These are phyloP conservation scores for Narthecium ossifragum DNA, from an alignment of 106 monocot species.

Conservation along the genomic window DNA sequence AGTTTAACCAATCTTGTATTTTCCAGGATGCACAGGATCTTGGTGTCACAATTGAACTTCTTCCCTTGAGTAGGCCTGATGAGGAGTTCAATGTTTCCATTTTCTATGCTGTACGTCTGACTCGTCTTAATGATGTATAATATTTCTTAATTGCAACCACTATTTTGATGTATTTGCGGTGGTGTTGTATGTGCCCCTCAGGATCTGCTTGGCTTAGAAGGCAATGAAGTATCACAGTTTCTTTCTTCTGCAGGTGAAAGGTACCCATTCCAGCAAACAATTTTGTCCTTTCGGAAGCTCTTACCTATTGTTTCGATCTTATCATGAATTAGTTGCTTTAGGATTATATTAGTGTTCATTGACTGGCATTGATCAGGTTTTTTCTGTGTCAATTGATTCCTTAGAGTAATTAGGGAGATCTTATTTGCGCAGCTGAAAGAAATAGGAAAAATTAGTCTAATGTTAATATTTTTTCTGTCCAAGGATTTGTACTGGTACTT, in stretches of 20 bases:
- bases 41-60: constrained; percentile 85
- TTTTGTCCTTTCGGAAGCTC: too few species aligned
- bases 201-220: constrained; percentile 77
- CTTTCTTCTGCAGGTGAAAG: constrained; percentile 66
- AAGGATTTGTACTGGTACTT: too few species aligned
- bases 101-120: constrained; percentile 66
- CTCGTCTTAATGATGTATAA: neutral
- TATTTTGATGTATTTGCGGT: neutral
- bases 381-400: too few species aligned
- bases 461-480: too few species aligned
- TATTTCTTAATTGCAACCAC: constrained; percentile 2
- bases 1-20: constrained; percentile 9
- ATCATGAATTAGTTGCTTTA: too few species aligned
- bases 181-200: constrained; percentile 5
- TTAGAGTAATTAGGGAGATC: too few species aligned
- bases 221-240: constrained; percentile 53
- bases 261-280: too few species aligned
- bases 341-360: too few species aligned
- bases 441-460: too few species aligned
- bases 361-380: too few species aligned
- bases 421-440: too few species aligned
- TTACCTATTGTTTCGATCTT: too few species aligned
- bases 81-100: constrained; percentile 64
- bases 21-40: constrained; percentile 84
- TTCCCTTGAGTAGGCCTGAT: constrained; percentile 67